Base-by-base conservation (phyloP, 2,329 filamentous ascomycete species). In the Colletotrichum tanaceti region DNA sequence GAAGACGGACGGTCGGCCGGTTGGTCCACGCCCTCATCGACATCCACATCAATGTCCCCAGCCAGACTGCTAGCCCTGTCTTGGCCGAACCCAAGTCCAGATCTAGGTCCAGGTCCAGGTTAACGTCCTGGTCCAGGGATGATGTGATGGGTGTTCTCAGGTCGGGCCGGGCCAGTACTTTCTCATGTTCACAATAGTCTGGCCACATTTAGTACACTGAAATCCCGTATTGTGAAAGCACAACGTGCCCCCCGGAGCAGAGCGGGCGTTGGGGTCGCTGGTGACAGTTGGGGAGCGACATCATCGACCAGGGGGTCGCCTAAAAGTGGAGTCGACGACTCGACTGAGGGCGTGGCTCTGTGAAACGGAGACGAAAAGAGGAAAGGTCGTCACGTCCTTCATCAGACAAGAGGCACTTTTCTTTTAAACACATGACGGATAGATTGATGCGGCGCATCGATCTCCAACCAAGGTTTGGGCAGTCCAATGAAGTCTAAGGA, bases 281-380 rank as follows among this genome's bases (percentile, higher is more conserved):
- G 41, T 43, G 35, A 49, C 53, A 63, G 52, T n/a, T 20, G 32
- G 43, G 47, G 20, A 55, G 65, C 62, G 62, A 68, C 61, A 68
- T 65, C 47, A 68, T 65, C 62, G 55, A 60, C 55, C 65, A 59
- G 62, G 65, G 65, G 65, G 50, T 59, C 47, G 54, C 49, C 16
- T 57, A 46, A 44, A 59, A 60, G 65, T 68, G 65, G 65, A 60
- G 65, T 68, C 65, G 49, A 58, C 47, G 54, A 43, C 54, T 62
- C 49, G 54, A 43, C 54, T 62, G 65, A 65, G n/a, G 61, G 43
- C 35, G 39, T 50, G 44, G 28, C 38, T 49, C 28, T 64, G 47
- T 58, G 39, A 61, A 41, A 54, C 28, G 28, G 46, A 41, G n/a
- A 58, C 39, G 64, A 53, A 53, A 47, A 35, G 60, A 49, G 32